Base-by-base conservation (phyloP, 2,329 filamentous ascomycete genomes). In the Fusarium sp. region DNA sequence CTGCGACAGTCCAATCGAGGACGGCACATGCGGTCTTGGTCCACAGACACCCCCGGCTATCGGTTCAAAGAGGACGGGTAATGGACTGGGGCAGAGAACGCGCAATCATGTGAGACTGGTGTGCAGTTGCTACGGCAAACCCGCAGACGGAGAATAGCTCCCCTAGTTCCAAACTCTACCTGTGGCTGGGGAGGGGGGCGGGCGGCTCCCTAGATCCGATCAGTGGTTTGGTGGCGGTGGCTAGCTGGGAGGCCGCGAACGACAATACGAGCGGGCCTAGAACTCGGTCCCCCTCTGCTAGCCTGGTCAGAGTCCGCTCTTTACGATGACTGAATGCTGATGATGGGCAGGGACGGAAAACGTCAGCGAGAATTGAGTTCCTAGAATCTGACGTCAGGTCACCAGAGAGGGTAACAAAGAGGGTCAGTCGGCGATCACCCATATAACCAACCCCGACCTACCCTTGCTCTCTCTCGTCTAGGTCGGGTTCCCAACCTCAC, bases 1-100 rank as follows among this genome's bases (percentile, higher is more conserved):
- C 36, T 47, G 35, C 57, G 36, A 22, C 36, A 29, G 52, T 35
- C 68, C 68, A 70, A 70, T 66, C 50, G 27, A 47, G 42, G 22
- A 14, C 7, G 6, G 20, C 4, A 45, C 20, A 45, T 45, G 45
- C 6, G 45, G 25, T n/a, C 5, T 50, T 50, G 25, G 45, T 29
- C 45, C 47, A 52, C 47, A 52, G 47, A 27, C 25, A 52, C 10
- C 47, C 40, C 13, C 40, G 40, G 40, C 40, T 45, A 16, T 45
- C 40, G 40, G 40, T 50, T 50, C 45, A 27, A 18, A 50, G 18
- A 52, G 25, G 27, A 52, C 47, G 47, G 47, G 47, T 52, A 52
- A 52, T 52, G 25, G 47, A 52, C 27, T 52, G 47, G 47, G 27
- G 18, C 16, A 52, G 45, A 29, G 47, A 52, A 52, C 47, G 10